Evolutionary conservation across 2,329 filamentous ascomycete species (phyloP).

Genomic region (Colletotrichum incanum): DNA sequence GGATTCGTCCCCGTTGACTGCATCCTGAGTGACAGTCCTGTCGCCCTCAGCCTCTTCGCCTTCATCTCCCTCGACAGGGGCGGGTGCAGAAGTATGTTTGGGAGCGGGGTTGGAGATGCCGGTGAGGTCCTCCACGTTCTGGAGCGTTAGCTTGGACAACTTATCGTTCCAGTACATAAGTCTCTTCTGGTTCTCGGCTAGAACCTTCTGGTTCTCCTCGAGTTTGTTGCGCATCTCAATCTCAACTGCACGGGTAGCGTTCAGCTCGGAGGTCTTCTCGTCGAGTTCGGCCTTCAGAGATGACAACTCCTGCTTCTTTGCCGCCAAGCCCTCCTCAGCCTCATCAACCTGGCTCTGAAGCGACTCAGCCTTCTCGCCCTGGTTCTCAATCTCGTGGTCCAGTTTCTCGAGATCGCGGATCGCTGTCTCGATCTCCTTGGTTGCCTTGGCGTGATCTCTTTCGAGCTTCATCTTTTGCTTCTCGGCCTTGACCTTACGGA

Average conservation of each 20-base stretch:
- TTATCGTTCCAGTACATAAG: constrained; percentile 92
- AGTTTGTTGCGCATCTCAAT: constrained; percentile 99
- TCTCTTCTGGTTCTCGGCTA: constrained; percentile 88
- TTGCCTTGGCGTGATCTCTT: constrained; percentile 84
- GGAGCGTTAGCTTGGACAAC: constrained; percentile 84
- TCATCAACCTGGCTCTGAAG: constrained; percentile 83
- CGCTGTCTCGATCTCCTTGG: constrained; percentile 83
- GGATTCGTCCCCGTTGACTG: constrained; percentile 35
- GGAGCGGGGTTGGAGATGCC: constrained; percentile 53
- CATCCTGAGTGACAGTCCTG: constrained; percentile 22
- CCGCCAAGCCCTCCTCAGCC: constrained; percentile 82
- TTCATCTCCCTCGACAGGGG: constrained; percentile 42
- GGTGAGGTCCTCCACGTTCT: constrained; percentile 82
- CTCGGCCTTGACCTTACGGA: constrained; percentile 91
- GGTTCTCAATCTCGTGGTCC: constrained; percentile 83
- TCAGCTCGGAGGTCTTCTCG: constrained; percentile 86
- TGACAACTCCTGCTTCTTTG: constrained; percentile 86
- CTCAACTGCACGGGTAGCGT: constrained; percentile 89
- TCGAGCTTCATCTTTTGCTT: constrained; percentile 92
- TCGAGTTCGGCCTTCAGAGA: constrained; percentile 89
- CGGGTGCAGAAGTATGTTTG: constrained; percentile 35
- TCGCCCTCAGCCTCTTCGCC: constrained; percentile 47
- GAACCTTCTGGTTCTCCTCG: constrained; percentile 93
- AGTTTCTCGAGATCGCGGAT: constrained; percentile 82
- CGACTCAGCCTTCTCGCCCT: constrained; percentile 82